phyloP scores from a whole-genome alignment of 306 rosid species.

The Casuarina glauca region DNA sequence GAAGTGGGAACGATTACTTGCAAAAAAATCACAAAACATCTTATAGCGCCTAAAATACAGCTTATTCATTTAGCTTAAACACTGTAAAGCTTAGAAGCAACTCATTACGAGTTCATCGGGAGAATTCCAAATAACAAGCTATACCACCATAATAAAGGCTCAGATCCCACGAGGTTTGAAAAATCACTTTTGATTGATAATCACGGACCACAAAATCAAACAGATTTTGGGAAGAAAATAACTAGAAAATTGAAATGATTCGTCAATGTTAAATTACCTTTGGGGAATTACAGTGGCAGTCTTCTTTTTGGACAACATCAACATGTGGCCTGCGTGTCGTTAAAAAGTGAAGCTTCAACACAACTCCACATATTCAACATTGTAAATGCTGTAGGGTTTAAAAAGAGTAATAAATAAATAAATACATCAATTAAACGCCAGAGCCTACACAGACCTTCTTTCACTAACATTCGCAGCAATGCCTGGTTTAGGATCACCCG shows the following conservation, averaged over 20 bases:
- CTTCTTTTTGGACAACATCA: constrained; percentile 30
- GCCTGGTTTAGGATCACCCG: constrained; percentile 3
- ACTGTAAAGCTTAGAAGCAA: too few species aligned
- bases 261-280: constrained; percentile 31
- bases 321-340: constrained; percentile 17
- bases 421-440: background rate
- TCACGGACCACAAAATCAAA: background rate
- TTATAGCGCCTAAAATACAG: background rate
- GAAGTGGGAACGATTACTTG: background rate
- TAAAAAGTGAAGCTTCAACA: constrained; percentile 5
- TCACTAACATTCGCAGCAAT: constrained; percentile 14
- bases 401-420: background rate
- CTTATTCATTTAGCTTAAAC: too few species aligned
- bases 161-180: background rate
- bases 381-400: background rate
- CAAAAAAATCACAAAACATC: background rate
- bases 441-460: constrained; percentile 12
- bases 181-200: background rate
- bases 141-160: background rate
- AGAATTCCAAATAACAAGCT: background rate
- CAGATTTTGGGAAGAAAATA: background rate
- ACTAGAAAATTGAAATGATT: background rate
- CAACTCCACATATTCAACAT: background rate
- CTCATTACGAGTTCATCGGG: background rate
- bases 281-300: constrained; percentile 22